phyloP scores from a whole-genome alignment of 2,329 filamentous ascomycete genomes.

The Triangularia verruculosa region DNA sequence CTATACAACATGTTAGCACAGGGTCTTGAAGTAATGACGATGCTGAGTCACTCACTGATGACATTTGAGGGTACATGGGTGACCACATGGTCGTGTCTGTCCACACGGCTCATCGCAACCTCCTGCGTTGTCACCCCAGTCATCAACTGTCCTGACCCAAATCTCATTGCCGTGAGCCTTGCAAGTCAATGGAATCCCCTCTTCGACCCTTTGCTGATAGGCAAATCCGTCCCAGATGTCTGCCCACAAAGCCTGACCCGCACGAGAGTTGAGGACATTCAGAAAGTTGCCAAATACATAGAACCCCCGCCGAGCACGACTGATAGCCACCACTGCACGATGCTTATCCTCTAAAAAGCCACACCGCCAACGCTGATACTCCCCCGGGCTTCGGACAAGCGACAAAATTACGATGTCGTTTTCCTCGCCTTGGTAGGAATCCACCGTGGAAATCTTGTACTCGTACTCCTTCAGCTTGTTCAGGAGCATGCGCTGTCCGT shows the following conservation, averaged over 20 bases:
- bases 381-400: slow-evolving; percentile 67
- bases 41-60: slow-evolving; percentile 43
- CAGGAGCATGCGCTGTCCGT: slow-evolving; percentile 71
- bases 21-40: not conserved
- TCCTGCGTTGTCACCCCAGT: slow-evolving; percentile 49
- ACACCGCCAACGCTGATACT: slow-evolving; percentile 43
- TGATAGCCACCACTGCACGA: slow-evolving; percentile 57
- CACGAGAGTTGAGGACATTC: slow-evolving; percentile 41
- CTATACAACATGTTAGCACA: slow-evolving; percentile 11
- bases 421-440: slow-evolving; percentile 88
- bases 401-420: slow-evolving; percentile 82
- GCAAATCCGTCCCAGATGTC: slow-evolving; percentile 51
- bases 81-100: slow-evolving; percentile 45
- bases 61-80: slow-evolving; percentile 49
- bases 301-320: slow-evolving; percentile 72
- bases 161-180: slow-evolving; percentile 52
- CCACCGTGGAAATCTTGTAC: slow-evolving; percentile 72
- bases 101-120: slow-evolving; percentile 51
- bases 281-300: slow-evolving; percentile 79
- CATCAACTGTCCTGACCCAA: slow-evolving; percentile 49
- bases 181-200: slow-evolving; percentile 62
- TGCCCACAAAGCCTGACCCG: slow-evolving; percentile 36
- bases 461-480: slow-evolving; percentile 39
- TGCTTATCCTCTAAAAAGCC: slow-evolving; percentile 70
- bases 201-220: slow-evolving; percentile 32